A percentile compares a stretch with the other conserved stretches of the same genome.
Evolutionary conservation across 2,329 filamentous ascomycete species (phyloP).

Genomic region (Arthroderma sp.): DNA sequence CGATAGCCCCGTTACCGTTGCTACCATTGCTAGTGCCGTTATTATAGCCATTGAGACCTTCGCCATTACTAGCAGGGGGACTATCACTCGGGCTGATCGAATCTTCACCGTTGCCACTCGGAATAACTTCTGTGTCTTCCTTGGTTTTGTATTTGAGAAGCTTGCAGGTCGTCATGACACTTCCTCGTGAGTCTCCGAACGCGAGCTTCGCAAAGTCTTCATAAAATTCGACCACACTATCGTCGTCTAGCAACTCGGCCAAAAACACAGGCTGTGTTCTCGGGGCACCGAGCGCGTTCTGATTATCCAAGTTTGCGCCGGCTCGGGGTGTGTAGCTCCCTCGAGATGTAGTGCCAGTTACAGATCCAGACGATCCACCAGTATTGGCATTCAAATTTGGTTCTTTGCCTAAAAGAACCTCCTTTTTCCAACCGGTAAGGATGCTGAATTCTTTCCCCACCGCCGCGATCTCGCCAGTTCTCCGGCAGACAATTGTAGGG

Average conservation of each 20-base stretch:
- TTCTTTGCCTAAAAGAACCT: slow-evolving; percentile 75
- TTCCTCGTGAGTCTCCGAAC: slow-evolving; percentile 79
- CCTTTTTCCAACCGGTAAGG: slow-evolving; percentile 84
- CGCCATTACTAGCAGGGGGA: background rate
- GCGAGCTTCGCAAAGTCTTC: slow-evolving; percentile 88
- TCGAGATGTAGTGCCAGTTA: slow-evolving; percentile 29
- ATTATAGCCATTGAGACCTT: slow-evolving; percentile 5
- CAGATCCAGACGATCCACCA: slow-evolving; percentile 35
- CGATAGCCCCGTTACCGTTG: slow-evolving; percentile 9
- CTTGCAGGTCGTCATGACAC: slow-evolving; percentile 69
- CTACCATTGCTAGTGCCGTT: background rate
- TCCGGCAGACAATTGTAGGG: slow-evolving; percentile 79
- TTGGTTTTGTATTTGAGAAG: slow-evolving; percentile 81
- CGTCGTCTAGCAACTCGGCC: slow-evolving; percentile 83
- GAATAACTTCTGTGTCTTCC: slow-evolving; percentile 36
- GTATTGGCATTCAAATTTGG: slow-evolving; percentile 78
- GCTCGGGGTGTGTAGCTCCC: slow-evolving; percentile 38
- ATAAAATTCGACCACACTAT: slow-evolving; percentile 87
- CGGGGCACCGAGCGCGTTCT: slow-evolving; percentile 22
- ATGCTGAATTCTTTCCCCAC: slow-evolving; percentile 96
- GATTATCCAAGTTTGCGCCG: slow-evolving; percentile 20
- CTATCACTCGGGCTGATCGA: slow-evolving; percentile 22
- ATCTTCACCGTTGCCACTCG: slow-evolving; percentile 36
- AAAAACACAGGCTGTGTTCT: slow-evolving; percentile 71
- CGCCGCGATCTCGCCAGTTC: slow-evolving; percentile 87